Percentiles rank a stretch among this genome's conserved stretches.
Conservation (phyloP, 768 basidiomycete species). For the Lactarius evosmus region DNA sequence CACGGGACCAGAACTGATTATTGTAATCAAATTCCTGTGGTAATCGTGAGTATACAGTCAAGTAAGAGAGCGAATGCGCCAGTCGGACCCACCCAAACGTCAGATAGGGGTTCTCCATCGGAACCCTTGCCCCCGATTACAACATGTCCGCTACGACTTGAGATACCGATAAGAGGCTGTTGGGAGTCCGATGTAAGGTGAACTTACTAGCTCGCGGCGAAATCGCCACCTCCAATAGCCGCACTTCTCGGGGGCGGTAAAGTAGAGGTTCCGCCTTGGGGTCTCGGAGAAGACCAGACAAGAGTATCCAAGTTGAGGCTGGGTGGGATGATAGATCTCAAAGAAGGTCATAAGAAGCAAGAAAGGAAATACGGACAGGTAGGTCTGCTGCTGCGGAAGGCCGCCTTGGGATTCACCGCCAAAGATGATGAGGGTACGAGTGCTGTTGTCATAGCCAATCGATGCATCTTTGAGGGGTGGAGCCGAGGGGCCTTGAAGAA, state of each 20-base stretch:
- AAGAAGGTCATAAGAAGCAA: constrained; percentile 5
- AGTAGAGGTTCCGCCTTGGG: constrained; percentile 46
- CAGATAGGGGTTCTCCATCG: constrained; percentile 53
- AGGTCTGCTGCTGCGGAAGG: constrained; percentile 60
- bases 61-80: constrained; percentile 11
- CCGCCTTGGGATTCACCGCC: constrained; percentile 71
- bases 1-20: constrained; percentile 72
- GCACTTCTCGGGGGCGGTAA: constrained; percentile 62
- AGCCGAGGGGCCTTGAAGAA: constrained; percentile 50
- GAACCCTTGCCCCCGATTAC: constrained; percentile 66
- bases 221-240: constrained; percentile 63
- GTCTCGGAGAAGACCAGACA: constrained; percentile 56
- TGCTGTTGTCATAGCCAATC: constrained; percentile 52
- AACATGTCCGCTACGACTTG: constrained; percentile 69
- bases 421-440: constrained; percentile 64
- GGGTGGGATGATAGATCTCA: constrained; percentile 18
- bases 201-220: constrained; percentile 79
- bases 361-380: constrained; percentile 48
- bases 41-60: constrained; percentile 19
- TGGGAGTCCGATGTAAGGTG: constrained; percentile 12
- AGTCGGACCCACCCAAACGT: constrained; percentile 63
- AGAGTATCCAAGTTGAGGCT: constrained; percentile 64
- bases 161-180: constrained; percentile 26
- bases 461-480: constrained; percentile 68
- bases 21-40: constrained; percentile 73